Evolutionary conservation across 345 rosid genomes (phyloP).

Genomic region (Zanthoxylum bungeanum): DNA sequence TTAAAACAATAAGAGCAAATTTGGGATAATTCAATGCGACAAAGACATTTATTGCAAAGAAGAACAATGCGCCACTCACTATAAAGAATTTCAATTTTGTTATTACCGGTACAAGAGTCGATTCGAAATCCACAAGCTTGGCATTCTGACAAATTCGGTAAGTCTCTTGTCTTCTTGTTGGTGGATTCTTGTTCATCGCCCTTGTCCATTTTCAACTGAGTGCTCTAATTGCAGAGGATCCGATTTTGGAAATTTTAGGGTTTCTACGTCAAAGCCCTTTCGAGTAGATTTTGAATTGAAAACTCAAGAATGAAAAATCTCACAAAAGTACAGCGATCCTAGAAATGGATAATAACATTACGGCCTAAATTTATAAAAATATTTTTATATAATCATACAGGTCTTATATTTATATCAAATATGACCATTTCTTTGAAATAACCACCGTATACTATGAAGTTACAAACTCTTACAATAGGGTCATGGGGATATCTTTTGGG

Average conservation of each 20-base stretch:
- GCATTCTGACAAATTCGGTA: constrained; percentile 32
- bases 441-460: too few species aligned
- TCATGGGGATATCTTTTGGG: too few species aligned
- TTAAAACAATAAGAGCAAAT: constrained; percentile 57
- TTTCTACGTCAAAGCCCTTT: too few species aligned
- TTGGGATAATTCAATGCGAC: constrained; percentile 30
- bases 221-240: not conserved
- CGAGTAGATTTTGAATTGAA: too few species aligned
- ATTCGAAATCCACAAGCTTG: constrained; percentile 51
- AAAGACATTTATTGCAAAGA: constrained; percentile 40
- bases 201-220: not conserved
- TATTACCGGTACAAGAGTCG: constrained; percentile 33
- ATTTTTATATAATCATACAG: too few species aligned
- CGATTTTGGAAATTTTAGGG: not conserved
- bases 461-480: too few species aligned
- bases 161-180: not conserved
- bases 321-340: too few species aligned
- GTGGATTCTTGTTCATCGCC: not conserved
- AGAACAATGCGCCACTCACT: constrained; percentile 60
- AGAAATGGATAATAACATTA: not conserved
- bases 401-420: too few species aligned
- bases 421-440: not conserved
- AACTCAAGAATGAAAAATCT: too few species aligned
- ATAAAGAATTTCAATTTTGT: constrained; percentile 36
- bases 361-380: too few species aligned